Conservation (phyloP, 495 filamentous ascomycete genomes). For the Ramalina intermedia region DNA sequence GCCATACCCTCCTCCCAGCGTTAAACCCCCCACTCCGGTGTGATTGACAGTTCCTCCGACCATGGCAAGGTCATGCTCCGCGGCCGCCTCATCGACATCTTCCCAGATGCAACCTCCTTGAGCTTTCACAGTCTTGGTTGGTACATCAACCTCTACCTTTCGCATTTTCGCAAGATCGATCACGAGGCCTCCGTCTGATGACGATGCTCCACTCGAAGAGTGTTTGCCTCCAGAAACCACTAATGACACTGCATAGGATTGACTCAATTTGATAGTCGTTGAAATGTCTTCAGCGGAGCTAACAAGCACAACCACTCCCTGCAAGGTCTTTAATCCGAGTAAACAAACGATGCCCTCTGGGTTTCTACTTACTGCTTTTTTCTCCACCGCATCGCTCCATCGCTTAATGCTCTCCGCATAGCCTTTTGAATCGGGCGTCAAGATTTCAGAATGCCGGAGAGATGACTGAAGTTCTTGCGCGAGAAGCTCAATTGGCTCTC, state of each 20-base stretch:
- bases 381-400: constrained; percentile 3
- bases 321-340: background rate
- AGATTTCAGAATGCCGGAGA: background rate
- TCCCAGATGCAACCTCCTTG: constrained; percentile 42
- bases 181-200: constrained; percentile 35
- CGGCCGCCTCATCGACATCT: constrained; percentile 39
- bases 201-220: constrained; percentile 33
- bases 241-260: constrained; percentile 28
- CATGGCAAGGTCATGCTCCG: constrained; percentile 33
- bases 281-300: constrained; percentile 2
- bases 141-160: constrained; percentile 29
- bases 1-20: constrained; percentile 43
- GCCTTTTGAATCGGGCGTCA: constrained; percentile 1
- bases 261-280: constrained; percentile 11
- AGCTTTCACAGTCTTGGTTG: constrained; percentile 29
- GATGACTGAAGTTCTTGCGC: background rate
- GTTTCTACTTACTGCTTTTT: background rate
- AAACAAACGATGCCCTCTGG: background rate
- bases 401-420: constrained; percentile 2
- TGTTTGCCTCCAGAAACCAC: constrained; percentile 41
- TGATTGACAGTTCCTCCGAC: constrained; percentile 48
- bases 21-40: constrained; percentile 44
- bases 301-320: constrained; percentile 2
- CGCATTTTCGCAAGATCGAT: constrained; percentile 41
- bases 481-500: background rate